A percentile compares a stretch with the other conserved stretches of the same genome.
phyloP scores from a whole-genome alignment of 2,329 filamentous ascomycete species.

The Karstenula rhodostoma region DNA sequence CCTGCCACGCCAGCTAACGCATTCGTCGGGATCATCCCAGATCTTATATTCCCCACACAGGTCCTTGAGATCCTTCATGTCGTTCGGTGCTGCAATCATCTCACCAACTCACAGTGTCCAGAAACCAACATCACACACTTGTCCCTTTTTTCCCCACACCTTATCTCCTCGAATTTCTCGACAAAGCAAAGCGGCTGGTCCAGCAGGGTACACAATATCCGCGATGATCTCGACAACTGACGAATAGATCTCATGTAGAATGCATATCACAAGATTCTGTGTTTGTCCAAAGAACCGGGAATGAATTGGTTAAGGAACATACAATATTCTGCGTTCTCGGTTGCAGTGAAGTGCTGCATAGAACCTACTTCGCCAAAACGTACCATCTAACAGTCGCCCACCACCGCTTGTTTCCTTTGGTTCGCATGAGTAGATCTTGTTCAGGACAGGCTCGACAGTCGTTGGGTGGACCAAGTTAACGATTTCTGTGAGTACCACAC shows the following conservation, averaged over 20 bases:
- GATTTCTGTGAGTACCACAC: too few species aligned
- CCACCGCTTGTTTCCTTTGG: too few species aligned
- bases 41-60: background rate
- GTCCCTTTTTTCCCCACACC: slow-evolving; percentile 1
- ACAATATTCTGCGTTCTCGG: too few species aligned
- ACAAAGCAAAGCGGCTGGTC: slow-evolving; percentile 15
- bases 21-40: too few species aligned
- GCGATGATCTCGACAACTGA: slow-evolving; percentile 16
- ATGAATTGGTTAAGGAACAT: background rate
- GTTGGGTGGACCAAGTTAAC: too few species aligned
- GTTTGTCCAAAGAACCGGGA: too few species aligned
- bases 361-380: too few species aligned
- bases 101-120: slow-evolving; percentile 12
- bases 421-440: too few species aligned
- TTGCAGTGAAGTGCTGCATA: too few species aligned
- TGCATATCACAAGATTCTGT: slow-evolving; percentile 13
- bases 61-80: background rate
- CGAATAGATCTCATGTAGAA: too few species aligned
- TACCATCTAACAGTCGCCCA: too few species aligned
- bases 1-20: background rate
- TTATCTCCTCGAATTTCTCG: background rate
- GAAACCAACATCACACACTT: background rate
- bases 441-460: too few species aligned
- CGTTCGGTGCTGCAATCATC: slow-evolving; percentile 13
- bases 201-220: slow-evolving; percentile 15